A percentile compares a stretch with the other conserved stretches of the same genome.
These are phyloP conservation scores for Aspergillus hiratsukae DNA, from an alignment of 2,329 filamentous ascomycete genomes.

Conservation along the genomic window DNA sequence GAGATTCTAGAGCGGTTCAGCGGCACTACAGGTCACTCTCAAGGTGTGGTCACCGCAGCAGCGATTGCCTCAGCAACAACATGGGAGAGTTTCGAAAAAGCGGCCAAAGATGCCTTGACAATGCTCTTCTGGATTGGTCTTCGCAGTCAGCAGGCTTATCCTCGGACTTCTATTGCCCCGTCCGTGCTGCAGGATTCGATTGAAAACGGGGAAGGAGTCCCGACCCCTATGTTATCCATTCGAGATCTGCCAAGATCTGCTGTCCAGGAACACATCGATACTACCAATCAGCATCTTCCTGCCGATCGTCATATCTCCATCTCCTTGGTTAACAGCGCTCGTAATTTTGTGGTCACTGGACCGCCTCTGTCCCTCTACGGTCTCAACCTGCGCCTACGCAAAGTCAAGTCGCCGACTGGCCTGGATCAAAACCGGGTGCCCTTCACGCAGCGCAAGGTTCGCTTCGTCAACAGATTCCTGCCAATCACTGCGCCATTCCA, in stretches of 20 bases:
- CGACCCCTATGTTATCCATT: conserved; percentile 97
- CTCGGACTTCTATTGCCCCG: conserved; percentile 86
- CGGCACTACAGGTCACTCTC: conserved; percentile 92
- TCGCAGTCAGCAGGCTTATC: conserved; percentile 95
- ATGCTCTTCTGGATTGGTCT: conserved; percentile 99
- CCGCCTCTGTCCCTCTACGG: conserved; percentile 95
- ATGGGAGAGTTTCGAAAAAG: conserved; percentile 86
- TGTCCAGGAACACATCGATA: conserved; percentile 94
- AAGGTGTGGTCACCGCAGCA: conserved; percentile 90
- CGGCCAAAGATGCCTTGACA: conserved; percentile 74
- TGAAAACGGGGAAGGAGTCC: conserved; percentile 89
- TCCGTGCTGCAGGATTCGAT: conserved; percentile 87
- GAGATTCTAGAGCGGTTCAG: conserved; percentile 78
- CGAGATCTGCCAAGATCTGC: conserved; percentile 83
- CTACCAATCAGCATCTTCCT: conserved; percentile 93
- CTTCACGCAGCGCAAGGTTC: conserved; percentile 90
- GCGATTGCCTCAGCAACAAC: conserved; percentile 84
- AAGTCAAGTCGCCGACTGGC: conserved; percentile 96
- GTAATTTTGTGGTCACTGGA: conserved; percentile 94
- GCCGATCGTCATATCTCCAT: conserved; percentile 90
- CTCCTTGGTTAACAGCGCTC: conserved; percentile 92
- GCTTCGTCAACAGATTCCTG: conserved; percentile 94
- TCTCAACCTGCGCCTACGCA: conserved; percentile 89
- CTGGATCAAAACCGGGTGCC: conserved; percentile 93
- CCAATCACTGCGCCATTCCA: conserved; percentile 98